phyloP scores from a whole-genome alignment of 805 yeast genomes.

The Kuraishia capsulata region DNA sequence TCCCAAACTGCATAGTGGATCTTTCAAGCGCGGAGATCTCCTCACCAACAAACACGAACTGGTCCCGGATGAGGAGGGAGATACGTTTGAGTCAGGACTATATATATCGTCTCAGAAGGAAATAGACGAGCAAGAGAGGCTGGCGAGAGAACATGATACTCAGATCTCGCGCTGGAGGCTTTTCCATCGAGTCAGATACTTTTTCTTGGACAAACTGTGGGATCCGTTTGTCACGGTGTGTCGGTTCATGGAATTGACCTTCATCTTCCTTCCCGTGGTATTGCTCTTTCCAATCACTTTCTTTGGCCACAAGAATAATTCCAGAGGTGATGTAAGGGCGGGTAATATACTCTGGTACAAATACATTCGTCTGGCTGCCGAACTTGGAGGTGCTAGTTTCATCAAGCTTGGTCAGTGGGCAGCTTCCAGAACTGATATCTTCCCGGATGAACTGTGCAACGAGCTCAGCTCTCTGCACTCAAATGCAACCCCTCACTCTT shows the following conservation, averaged over 20 bases:
- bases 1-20: background rate
- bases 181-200: constrained; percentile 31
- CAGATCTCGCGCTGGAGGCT: constrained; percentile 8
- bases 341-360: constrained; percentile 71
- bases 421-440: constrained; percentile 91
- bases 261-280: constrained; percentile 63
- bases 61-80: constrained; percentile 37
- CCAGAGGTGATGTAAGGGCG: constrained; percentile 29
- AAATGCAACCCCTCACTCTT: constrained; percentile 66
- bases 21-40: constrained; percentile 9
- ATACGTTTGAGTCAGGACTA: constrained; percentile 64
- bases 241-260: constrained; percentile 60
- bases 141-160: constrained; percentile 21
- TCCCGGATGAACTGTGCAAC: constrained; percentile 69
- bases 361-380: constrained; percentile 56
- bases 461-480: constrained; percentile 76
- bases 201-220: constrained; percentile 41
- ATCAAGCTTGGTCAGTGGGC: constrained; percentile 98
- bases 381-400: constrained; percentile 87
- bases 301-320: constrained; percentile 33
- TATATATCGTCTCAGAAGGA: constrained; percentile 53
- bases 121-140: constrained; percentile 25
- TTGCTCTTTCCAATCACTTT: constrained; percentile 53
- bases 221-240: constrained; percentile 65
- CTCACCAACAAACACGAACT: constrained; percentile 25